A percentile compares a stretch with the other conserved stretches of the same genome.
Conservation (phyloP, 257 asterid species). For the Solanum gracilifrons region DNA sequence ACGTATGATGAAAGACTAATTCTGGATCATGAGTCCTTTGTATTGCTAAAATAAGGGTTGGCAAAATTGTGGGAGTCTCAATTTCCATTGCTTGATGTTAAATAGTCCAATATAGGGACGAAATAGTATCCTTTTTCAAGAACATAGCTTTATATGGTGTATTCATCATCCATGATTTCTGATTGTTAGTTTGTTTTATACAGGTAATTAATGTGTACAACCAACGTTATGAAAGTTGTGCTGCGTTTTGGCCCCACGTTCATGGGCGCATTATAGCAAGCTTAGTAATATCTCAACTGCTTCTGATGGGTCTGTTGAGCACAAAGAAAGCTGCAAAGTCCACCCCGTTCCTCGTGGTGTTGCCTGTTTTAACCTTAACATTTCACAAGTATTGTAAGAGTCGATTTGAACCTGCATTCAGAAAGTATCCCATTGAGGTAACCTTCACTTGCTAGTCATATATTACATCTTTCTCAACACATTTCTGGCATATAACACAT, state of each 20-base stretch:
- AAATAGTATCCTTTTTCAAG: background rate
- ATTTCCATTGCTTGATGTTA: background rate
- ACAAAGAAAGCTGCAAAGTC: slow-evolving; percentile 80
- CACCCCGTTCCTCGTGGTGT: slow-evolving; percentile 70
- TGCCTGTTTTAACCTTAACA: slow-evolving; percentile 63
- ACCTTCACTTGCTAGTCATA: background rate
- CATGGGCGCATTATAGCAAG: slow-evolving; percentile 86
- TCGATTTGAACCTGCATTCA: slow-evolving; percentile 92
- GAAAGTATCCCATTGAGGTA: slow-evolving; percentile 93
- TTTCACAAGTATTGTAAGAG: slow-evolving; percentile 88
- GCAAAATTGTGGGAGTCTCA: background rate
- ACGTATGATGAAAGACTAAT: background rate
- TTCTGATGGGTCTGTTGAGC: slow-evolving; percentile 72
- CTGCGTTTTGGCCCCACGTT: slow-evolving; percentile 95
- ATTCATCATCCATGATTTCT: background rate
- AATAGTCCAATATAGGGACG: background rate
- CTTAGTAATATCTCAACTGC: slow-evolving; percentile 82
- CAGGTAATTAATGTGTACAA: slow-evolving; percentile 86
- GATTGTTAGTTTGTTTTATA: background rate
- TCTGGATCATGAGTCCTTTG: background rate
- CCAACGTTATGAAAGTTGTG: slow-evolving; percentile 88
- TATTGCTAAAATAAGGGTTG: background rate
- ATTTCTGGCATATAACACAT: background rate
- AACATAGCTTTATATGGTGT: background rate
- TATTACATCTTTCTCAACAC: background rate